phyloP scores from a whole-genome alignment of 202 grass and related monocot species.

The Zoysia matrella region DNA sequence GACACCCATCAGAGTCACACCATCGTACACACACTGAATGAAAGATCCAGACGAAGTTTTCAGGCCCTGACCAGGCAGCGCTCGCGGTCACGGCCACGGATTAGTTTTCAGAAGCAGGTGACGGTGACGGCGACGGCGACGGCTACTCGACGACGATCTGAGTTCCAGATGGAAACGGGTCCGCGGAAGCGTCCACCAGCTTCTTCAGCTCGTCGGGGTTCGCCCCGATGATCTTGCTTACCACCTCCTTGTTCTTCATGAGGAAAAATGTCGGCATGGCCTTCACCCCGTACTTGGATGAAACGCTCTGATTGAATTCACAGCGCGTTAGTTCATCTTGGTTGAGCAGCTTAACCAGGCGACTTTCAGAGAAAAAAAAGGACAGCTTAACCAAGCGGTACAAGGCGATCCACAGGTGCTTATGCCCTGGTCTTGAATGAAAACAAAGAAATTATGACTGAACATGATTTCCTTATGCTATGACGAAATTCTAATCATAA shows the following conservation, averaged over 20 bases:
- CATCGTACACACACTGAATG: background rate
- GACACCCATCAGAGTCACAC: conserved; percentile 44
- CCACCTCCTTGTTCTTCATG: conserved; percentile 60
- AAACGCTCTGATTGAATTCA: conserved; percentile 56
- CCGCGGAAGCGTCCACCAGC: conserved; percentile 59
- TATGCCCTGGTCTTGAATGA: background rate
- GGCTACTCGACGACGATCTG: conserved; percentile 44
- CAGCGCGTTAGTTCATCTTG: background rate
- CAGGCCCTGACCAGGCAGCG: conserved; percentile 16
- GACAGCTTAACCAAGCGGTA: too few relatives aligned
- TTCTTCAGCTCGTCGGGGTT: conserved; percentile 77
- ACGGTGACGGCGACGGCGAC: background rate
- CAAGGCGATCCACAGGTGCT: background rate
- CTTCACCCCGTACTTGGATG: conserved; percentile 82
- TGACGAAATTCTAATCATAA: background rate
- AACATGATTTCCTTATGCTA: background rate
- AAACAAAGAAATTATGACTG: background rate
- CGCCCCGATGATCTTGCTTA: conserved; percentile 75
- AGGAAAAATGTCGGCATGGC: conserved; percentile 96
- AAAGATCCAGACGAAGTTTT: background rate
- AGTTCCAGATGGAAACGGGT: conserved; percentile 29
- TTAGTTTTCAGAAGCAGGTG: conserved; percentile 13
- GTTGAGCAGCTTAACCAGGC: conserved; percentile 12
- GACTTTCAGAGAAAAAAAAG: background rate
- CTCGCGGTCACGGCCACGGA: background rate